Evolutionary conservation across 1,284 basidiomycete species (phyloP).

Genomic region (Inonotus obliquus): DNA sequence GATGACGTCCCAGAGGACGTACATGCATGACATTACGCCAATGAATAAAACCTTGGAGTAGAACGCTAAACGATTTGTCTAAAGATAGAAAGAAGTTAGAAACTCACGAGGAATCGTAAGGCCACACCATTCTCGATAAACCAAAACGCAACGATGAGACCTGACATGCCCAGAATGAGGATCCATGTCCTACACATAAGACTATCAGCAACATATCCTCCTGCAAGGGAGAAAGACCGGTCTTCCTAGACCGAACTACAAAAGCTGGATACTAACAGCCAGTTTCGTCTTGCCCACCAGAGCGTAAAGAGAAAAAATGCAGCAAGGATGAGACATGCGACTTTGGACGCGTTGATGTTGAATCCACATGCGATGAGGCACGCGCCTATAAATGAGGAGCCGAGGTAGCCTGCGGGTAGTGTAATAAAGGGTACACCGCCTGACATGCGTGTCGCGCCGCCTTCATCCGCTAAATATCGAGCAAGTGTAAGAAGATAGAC

Average conservation of each 20-base stretch:
- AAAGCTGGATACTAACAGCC: slow-evolving; percentile 52
- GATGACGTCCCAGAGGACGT: slow-evolving; percentile 83
- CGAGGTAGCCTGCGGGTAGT: slow-evolving; percentile 89
- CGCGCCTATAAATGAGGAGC: slow-evolving; percentile 88
- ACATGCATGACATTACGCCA: slow-evolving; percentile 93
- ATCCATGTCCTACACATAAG: slow-evolving; percentile 54
- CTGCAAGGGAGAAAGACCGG: not conserved
- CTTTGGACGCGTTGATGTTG: slow-evolving; percentile 89
- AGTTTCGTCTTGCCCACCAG: slow-evolving; percentile 83
- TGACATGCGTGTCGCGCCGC: slow-evolving; percentile 89
- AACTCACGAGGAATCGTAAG: slow-evolving; percentile 63
- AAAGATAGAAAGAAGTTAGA: not conserved
- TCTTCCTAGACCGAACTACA: not conserved
- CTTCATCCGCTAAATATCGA: slow-evolving; percentile 71
- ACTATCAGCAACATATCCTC: not conserved
- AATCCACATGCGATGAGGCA: slow-evolving; percentile 89
- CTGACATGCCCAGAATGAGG: slow-evolving; percentile 72
- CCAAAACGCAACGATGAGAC: slow-evolving; percentile 78
- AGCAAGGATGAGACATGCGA: slow-evolving; percentile 80
- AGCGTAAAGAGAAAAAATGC: slow-evolving; percentile 89
- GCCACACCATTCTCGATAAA: slow-evolving; percentile 73
- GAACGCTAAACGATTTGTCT: slow-evolving; percentile 20
- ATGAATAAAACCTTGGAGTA: slow-evolving; percentile 76
- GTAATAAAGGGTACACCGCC: slow-evolving; percentile 87
- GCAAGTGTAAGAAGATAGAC: slow-evolving; percentile 12